These are phyloP conservation scores for Phytophthora kernoviae DNA, from an alignment of 352 stramenopile genomes.

Conservation along the genomic window DNA sequence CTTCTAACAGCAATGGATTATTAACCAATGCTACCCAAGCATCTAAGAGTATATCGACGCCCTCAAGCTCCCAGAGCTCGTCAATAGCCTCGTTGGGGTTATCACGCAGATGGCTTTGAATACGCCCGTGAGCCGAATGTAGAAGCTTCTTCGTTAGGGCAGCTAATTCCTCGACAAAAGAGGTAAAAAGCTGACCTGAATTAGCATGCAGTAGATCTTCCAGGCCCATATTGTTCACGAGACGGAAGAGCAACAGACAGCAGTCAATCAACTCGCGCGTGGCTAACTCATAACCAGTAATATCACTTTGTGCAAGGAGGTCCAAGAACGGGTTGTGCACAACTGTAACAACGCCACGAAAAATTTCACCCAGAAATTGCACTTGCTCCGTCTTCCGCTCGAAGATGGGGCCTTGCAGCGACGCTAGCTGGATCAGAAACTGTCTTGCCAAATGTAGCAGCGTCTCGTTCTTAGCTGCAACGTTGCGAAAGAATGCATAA, in stretches of 20 bases:
- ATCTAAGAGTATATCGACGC: constrained; percentile 79
- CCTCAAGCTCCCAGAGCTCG: constrained; percentile 86
- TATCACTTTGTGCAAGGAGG: constrained; percentile 62
- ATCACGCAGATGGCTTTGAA: constrained; percentile 55
- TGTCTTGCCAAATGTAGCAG: constrained; percentile 80
- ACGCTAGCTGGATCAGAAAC: constrained; percentile 83
- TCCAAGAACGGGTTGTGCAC: constrained; percentile 82
- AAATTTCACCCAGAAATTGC: constrained; percentile 74
- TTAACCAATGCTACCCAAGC: constrained; percentile 79
- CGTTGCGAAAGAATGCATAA: constrained; percentile 78
- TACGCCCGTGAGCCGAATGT: constrained; percentile 65
- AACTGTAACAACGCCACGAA: constrained; percentile 61
- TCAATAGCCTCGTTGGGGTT: constrained; percentile 56
- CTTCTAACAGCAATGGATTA: constrained; percentile 57
- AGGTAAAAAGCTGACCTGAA: constrained; percentile 49
- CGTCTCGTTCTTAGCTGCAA: constrained; percentile 69
- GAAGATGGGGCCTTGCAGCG: constrained; percentile 77
- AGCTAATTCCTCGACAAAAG: constrained; percentile 73
- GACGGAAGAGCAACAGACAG: constrained; percentile 77
- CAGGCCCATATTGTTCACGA: constrained; percentile 80
- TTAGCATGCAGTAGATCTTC: constrained; percentile 49
- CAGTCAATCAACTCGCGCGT: constrained; percentile 86
- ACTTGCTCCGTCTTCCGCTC: constrained; percentile 60
- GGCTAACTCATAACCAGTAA: constrained; percentile 67
- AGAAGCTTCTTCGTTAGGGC: constrained; percentile 75